phyloP scores from a whole-genome alignment of 2,329 filamentous ascomycete species.

The Fusarium bactridioides region DNA sequence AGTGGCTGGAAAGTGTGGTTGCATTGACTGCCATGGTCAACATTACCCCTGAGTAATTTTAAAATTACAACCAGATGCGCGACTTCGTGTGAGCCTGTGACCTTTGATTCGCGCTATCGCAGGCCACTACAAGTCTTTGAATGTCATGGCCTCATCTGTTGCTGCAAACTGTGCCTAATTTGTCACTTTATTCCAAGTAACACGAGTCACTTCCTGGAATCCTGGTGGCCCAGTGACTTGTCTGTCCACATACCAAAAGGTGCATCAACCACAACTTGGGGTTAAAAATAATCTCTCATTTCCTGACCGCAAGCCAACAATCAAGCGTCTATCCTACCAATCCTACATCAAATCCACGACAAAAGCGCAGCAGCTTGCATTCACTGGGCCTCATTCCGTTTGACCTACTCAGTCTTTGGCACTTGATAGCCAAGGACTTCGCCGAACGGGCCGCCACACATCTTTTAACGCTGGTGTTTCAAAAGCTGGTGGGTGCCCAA shows the following conservation, averaged over 20 bases:
- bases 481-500: constrained; percentile 42
- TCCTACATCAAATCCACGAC: constrained; percentile 22
- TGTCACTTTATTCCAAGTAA: constrained; percentile 1
- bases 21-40: constrained; percentile 30
- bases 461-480: constrained; percentile 41
- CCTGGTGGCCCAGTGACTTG: not conserved
- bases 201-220: not conserved
- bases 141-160: constrained; percentile 1
- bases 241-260: not conserved
- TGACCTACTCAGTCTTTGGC: not conserved
- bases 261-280: not conserved
- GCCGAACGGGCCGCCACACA: constrained; percentile 35
- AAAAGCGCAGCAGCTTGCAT: constrained; percentile 5
- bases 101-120: constrained; percentile 24
- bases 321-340: constrained; percentile 42
- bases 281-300: constrained; percentile 1
- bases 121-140: constrained; percentile 16
- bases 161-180: not conserved
- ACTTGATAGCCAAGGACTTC: constrained; percentile 9
- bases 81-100: constrained; percentile 22
- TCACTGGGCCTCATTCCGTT: constrained; percentile 28
- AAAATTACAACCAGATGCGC: constrained; percentile 23
- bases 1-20: constrained; percentile 14
- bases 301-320: constrained; percentile 3
- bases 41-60: constrained; percentile 40